These are phyloP conservation scores for Boletellus sp. DNA, from an alignment of 768 basidiomycete species.

Conservation along the genomic window DNA sequence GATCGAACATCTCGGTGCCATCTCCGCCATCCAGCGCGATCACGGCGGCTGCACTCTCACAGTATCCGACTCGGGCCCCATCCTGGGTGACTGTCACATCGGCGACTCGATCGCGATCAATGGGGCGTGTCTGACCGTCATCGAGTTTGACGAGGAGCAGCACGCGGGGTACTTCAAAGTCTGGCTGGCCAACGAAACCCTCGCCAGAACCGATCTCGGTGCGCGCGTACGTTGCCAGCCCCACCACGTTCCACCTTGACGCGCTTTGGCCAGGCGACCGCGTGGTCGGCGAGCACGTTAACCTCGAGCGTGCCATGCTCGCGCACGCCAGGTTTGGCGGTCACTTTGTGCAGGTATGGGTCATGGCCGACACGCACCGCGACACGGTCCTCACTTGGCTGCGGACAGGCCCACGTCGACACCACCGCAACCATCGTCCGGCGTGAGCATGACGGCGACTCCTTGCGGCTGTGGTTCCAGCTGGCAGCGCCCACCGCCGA, in stretches of 20 bases:
- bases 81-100: slow-evolving; percentile 84
- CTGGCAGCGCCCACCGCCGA: slow-evolving; percentile 56
- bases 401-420: slow-evolving; percentile 85
- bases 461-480: slow-evolving; percentile 79
- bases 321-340: slow-evolving; percentile 91
- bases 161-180: slow-evolving; percentile 85
- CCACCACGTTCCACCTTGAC: slow-evolving; percentile 3
- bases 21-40: slow-evolving; percentile 62
- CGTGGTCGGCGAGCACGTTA: slow-evolving; percentile 74
- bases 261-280: slow-evolving; percentile 57
- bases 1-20: slow-evolving; percentile 88
- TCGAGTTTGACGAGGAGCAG: slow-evolving; percentile 62
- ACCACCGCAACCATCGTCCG: slow-evolving; percentile 74
- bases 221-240: slow-evolving; percentile 6
- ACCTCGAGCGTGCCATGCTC: slow-evolving; percentile 93
- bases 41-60: slow-evolving; percentile 78
- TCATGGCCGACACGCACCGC: not conserved
- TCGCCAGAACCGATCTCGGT: slow-evolving; percentile 90
- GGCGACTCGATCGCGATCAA: slow-evolving; percentile 95
- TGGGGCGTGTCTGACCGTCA: slow-evolving; percentile 88
- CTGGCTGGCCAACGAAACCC: slow-evolving; percentile 94
- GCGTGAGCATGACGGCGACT: slow-evolving; percentile 75
- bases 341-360: slow-evolving; percentile 89
- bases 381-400: not conserved
- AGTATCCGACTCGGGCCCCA: slow-evolving; percentile 63